These are phyloP conservation scores for Stephania cephalantha DNA, from an alignment of 164 flowering plant species.

Conservation along the genomic window DNA sequence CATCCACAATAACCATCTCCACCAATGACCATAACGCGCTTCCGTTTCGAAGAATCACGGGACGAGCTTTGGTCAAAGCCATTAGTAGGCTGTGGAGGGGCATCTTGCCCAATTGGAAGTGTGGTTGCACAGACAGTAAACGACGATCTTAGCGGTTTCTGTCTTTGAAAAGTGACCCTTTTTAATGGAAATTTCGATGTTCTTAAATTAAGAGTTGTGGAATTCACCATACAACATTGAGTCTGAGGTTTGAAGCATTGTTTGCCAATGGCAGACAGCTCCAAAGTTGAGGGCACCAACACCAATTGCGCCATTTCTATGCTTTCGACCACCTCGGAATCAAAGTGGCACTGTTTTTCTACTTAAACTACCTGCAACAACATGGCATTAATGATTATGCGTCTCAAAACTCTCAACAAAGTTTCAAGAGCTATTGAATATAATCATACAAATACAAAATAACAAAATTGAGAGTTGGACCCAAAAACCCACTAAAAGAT, in stretches of 20 bases:
- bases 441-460: background rate
- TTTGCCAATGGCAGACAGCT: slow-evolving; percentile 26
- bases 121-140: slow-evolving; percentile 37
- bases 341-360: background rate
- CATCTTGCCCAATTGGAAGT: slow-evolving; percentile 40
- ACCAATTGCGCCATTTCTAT: slow-evolving; percentile 54
- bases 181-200: slow-evolving; percentile 21
- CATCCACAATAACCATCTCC: slow-evolving; percentile 99
- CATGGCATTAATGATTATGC: background rate
- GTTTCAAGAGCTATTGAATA: background rate
- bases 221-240: slow-evolving; percentile 13
- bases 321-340: background rate
- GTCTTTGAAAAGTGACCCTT: slow-evolving; percentile 23
- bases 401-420: background rate
- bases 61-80: slow-evolving; percentile 20
- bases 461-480: background rate
- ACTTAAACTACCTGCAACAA: background rate
- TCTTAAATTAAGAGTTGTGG: slow-evolving; percentile 27
- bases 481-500: background rate
- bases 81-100: slow-evolving; percentile 31
- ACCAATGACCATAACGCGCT: slow-evolving; percentile 88
- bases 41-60: slow-evolving; percentile 34
- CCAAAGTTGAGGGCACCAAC: slow-evolving; percentile 41
- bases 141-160: slow-evolving; percentile 18
- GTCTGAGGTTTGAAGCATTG: slow-evolving; percentile 18